These are phyloP conservation scores for Celoporthe dispersa DNA, from an alignment of 2,329 filamentous ascomycete genomes.

Conservation along the genomic window DNA sequence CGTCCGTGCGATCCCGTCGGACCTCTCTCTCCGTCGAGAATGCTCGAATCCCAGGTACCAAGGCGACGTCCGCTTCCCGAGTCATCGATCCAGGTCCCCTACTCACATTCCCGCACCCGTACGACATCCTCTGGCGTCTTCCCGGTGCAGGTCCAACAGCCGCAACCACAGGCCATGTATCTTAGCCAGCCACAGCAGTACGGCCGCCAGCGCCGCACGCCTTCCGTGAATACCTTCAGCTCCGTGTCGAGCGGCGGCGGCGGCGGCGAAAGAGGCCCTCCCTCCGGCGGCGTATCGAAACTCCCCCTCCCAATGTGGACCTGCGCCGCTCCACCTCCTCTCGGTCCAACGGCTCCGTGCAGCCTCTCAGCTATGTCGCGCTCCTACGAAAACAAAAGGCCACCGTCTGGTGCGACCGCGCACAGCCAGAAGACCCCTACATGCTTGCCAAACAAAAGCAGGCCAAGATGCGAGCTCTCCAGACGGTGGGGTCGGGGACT, in stretches of 20 bases:
- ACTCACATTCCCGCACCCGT: constrained; percentile 59
- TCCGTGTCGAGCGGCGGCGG: constrained; percentile 63
- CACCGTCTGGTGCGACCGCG: constrained; percentile 96
- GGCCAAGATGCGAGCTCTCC: constrained; percentile 84
- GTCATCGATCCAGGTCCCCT: constrained; percentile 37
- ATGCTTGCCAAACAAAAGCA: constrained; percentile 81
- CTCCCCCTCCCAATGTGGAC: constrained; percentile 54
- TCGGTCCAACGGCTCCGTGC: constrained; percentile 66
- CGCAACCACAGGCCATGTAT: constrained; percentile 38
- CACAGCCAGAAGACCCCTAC: constrained; percentile 89
- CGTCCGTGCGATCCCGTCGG: constrained; percentile 17
- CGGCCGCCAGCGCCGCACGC: constrained; percentile 57
- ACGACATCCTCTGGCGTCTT: constrained; percentile 62
- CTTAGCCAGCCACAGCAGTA: constrained; percentile 40
- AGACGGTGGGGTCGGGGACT: constrained; percentile 70
- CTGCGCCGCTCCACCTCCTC: constrained; percentile 80
- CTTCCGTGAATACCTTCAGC: constrained; percentile 71
- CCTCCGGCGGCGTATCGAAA: constrained; percentile 62
- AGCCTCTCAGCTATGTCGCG: constrained; percentile 83
- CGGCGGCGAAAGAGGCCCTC: constrained; percentile 40
- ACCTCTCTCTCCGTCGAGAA: constrained; percentile 26
- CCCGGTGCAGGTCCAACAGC: constrained; percentile 40
- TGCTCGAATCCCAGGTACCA: constrained; percentile 40
- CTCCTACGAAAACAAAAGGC: constrained; percentile 97
- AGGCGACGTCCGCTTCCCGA: constrained; percentile 35